phyloP scores from a whole-genome alignment of 805 yeast genomes.

The Metschnikowia baotianmanensis region DNA sequence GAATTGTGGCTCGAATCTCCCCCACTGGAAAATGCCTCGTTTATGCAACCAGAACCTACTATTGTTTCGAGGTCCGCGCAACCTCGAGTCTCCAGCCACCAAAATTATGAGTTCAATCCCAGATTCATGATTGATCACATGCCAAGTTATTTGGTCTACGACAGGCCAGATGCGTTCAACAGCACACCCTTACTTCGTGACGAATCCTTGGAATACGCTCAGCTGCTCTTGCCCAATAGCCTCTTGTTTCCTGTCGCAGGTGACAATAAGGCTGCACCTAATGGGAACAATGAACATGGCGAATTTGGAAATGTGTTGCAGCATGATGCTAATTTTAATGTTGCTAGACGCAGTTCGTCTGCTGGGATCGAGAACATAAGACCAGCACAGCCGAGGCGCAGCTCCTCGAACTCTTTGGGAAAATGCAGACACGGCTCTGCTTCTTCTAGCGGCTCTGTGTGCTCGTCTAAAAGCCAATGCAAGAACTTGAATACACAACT shows the following conservation, averaged over 20 bases:
- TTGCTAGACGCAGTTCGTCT: no score
- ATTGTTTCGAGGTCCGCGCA: background rate
- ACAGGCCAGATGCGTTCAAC: constrained; percentile 3
- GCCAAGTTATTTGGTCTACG: constrained; percentile 1
- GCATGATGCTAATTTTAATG: no score
- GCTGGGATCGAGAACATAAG: background rate
- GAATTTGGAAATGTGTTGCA: no score
- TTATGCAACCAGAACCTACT: background rate
- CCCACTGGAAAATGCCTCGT: constrained; percentile 5
- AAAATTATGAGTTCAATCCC: constrained; percentile 1
- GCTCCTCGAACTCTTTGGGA: constrained; percentile 1
- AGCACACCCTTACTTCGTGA: constrained; percentile 23
- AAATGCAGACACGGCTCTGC: constrained; percentile 13
- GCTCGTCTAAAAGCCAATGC: constrained; percentile 5
- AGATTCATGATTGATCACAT: background rate
- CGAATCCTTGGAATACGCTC: constrained; percentile 23
- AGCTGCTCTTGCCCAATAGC: constrained; percentile 24
- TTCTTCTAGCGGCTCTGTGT: constrained; percentile 6
- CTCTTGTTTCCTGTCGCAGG: constrained; percentile 34
- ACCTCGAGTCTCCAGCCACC: background rate
- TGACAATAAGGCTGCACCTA: background rate
- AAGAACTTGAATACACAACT: constrained; percentile 54
- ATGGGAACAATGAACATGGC: background rate
- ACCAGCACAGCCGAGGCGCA: constrained; percentile 9
- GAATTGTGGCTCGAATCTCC: constrained; percentile 32